These are phyloP conservation scores for Pleurotus tuber-regium DNA, from an alignment of 768 basidiomycete species.

Conservation along the genomic window DNA sequence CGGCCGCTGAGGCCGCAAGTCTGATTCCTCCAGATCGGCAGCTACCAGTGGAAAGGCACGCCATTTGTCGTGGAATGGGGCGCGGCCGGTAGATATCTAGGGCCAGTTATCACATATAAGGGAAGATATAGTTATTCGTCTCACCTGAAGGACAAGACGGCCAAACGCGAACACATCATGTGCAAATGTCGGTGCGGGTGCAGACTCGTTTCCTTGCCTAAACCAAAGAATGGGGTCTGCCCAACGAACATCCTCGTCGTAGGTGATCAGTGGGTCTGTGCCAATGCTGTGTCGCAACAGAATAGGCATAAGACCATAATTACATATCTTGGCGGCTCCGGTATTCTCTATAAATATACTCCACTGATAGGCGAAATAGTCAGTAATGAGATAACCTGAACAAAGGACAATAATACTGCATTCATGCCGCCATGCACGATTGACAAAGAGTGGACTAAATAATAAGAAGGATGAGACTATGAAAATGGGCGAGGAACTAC, in stretches of 20 bases:
- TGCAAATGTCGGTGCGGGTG: not conserved
- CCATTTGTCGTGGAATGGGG: not conserved
- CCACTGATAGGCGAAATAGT: not conserved
- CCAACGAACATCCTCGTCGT: slow-evolving; percentile 3
- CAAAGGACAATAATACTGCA: not conserved
- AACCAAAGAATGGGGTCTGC: slow-evolving; percentile 6
- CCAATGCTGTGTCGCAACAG: not conserved
- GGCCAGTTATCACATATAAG: not conserved
- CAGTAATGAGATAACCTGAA: not conserved
- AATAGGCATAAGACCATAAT: slow-evolving; percentile 9
- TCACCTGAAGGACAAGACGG: slow-evolving; percentile 7
- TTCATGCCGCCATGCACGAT: slow-evolving; percentile 11
- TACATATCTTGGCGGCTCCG: not conserved
- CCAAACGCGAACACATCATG: slow-evolving; percentile 10
- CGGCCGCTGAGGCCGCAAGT: slow-evolving; percentile 1
- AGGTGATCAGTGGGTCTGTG: not conserved
- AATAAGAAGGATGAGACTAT: no score
- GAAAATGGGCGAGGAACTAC: no score
- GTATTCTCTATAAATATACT: slow-evolving; percentile 3
- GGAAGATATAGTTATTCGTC: not conserved
- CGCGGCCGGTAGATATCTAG: not conserved
- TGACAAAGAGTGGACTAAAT: slow-evolving; percentile 9
- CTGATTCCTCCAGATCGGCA: not conserved
- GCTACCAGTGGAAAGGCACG: not conserved
- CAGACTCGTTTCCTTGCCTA: not conserved